Conservation (phyloP, 2,329 filamentous ascomycete genomes). For the Colletotrichum zoysiae region DNA sequence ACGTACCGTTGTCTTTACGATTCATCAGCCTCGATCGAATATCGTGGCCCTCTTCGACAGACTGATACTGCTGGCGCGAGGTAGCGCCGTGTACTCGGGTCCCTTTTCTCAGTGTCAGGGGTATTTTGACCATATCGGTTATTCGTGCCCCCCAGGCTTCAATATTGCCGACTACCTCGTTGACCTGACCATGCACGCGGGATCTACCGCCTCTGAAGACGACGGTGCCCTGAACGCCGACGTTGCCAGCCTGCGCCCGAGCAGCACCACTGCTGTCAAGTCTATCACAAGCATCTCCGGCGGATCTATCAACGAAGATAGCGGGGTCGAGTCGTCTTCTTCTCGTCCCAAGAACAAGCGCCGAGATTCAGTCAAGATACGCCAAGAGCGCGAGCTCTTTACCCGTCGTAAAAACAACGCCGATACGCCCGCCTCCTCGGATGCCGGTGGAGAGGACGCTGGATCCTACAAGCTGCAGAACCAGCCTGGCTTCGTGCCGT, state of each 20-base stretch:
- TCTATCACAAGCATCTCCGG: constrained; percentile 89
- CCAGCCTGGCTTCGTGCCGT: constrained; percentile 60
- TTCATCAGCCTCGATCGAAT: constrained; percentile 97
- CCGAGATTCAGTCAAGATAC: constrained; percentile 83
- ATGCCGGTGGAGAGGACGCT: constrained; percentile 64
- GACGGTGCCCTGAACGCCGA: constrained; percentile 68
- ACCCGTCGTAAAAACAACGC: constrained; percentile 80
- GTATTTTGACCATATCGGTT: constrained; percentile 94
- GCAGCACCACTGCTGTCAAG: constrained; percentile 89
- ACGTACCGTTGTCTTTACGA: constrained; percentile 96
- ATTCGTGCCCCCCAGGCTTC: constrained; percentile 94
- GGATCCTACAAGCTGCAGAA: constrained; percentile 65
- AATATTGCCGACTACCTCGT: constrained; percentile 99
- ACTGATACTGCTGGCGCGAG: constrained; percentile 89
- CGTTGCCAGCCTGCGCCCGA: constrained; percentile 79
- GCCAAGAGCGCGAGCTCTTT: constrained; percentile 91
- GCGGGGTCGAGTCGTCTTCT: constrained; percentile 69
- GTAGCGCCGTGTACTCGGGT: constrained; percentile 92
- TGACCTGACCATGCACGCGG: constrained; percentile 96
- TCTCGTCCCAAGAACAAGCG: constrained; percentile 77
- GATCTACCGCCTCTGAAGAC: constrained; percentile 70
- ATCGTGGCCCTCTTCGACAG: constrained; percentile 98
- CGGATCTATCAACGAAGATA: constrained; percentile 78
- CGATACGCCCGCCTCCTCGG: constrained; percentile 73
- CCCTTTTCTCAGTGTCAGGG: constrained; percentile 88